Percentiles rank a stretch among this genome's conserved stretches.
Conservation (phyloP, 495 filamentous ascomycete species). For the Penicillium mononematosum region DNA sequence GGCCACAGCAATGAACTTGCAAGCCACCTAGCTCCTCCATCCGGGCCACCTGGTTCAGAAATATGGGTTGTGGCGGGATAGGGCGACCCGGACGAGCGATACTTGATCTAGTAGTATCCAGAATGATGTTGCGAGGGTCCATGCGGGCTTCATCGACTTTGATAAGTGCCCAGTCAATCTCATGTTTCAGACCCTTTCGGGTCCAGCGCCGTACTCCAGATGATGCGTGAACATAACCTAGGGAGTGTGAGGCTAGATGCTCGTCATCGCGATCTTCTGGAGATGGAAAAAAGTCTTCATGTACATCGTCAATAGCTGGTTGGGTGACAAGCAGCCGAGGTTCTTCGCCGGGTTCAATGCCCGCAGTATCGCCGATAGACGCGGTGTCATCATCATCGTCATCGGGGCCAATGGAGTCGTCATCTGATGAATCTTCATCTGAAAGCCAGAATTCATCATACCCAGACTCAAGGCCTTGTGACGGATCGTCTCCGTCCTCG, state of each 20-base stretch:
- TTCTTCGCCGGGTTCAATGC: conserved; percentile 71
- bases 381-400: conserved; percentile 59
- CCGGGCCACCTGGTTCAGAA: conserved; percentile 43
- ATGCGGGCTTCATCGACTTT: conserved; percentile 70
- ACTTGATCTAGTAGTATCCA: conserved; percentile 42
- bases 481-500: conserved; percentile 45
- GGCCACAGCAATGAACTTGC: conserved; percentile 84
- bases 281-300: conserved; percentile 70
- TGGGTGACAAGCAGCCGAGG: conserved; percentile 75
- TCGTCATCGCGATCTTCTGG: conserved; percentile 64
- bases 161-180: conserved; percentile 95
- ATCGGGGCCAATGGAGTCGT: conserved; percentile 41
- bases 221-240: conserved; percentile 85
- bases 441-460: conserved; percentile 45
- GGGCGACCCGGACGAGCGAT: conserved; percentile 16
- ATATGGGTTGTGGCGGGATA: conserved; percentile 34
- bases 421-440: conserved; percentile 48
- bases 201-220: conserved; percentile 77
- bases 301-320: conserved; percentile 82
- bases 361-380: conserved; percentile 81
- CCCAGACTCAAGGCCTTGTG: conserved; percentile 27
- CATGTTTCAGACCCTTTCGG: conserved; percentile 68
- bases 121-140: conserved; percentile 66
- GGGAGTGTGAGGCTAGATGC: conserved; percentile 70
- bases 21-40: conserved; percentile 63